Conservation (phyloP, 148 eudicot species). For the Polygonum aviculare region DNA sequence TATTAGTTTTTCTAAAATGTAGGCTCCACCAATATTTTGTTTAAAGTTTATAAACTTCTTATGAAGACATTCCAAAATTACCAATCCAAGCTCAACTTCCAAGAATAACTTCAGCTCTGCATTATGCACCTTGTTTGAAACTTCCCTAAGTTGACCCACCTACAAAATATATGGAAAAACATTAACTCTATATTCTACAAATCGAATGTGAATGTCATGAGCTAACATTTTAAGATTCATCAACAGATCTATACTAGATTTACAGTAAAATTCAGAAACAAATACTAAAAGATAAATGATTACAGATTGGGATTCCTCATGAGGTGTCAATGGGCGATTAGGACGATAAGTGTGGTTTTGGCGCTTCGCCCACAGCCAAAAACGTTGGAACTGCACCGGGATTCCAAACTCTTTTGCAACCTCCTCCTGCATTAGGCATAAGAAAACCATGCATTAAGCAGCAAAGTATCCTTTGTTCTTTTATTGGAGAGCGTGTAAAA, state of each 20-base stretch:
- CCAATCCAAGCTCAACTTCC: slow-evolving; percentile 44
- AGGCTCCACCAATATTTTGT: neutral
- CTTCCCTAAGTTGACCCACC: slow-evolving; percentile 56
- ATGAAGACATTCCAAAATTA: slow-evolving; percentile 13
- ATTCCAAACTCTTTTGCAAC: slow-evolving; percentile 22
- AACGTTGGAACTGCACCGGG: slow-evolving; percentile 20
- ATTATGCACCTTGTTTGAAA: slow-evolving; percentile 38
- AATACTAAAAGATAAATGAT: neutral
- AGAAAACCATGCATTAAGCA: neutral
- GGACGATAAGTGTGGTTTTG: slow-evolving; percentile 26
- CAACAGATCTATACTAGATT: neutral
- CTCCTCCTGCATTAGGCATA: slow-evolving; percentile 15
- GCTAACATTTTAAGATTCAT: neutral
- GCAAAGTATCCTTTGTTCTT: neutral
- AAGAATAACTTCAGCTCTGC: slow-evolving; percentile 52
- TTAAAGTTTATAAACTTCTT: neutral
- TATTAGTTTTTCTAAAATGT: slow-evolving; percentile 1
- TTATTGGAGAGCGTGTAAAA: neutral
- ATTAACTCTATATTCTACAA: neutral
- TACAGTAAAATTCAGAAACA: neutral
- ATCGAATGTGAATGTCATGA: neutral
- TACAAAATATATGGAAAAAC: slow-evolving; percentile 16
- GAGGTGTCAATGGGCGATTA: slow-evolving; percentile 16
- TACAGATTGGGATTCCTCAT: slow-evolving; percentile 20
- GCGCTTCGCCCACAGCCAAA: slow-evolving; percentile 25